Conservation (phyloP, 2,329 filamentous ascomycete species). For the Mycocentrospora acerina region DNA sequence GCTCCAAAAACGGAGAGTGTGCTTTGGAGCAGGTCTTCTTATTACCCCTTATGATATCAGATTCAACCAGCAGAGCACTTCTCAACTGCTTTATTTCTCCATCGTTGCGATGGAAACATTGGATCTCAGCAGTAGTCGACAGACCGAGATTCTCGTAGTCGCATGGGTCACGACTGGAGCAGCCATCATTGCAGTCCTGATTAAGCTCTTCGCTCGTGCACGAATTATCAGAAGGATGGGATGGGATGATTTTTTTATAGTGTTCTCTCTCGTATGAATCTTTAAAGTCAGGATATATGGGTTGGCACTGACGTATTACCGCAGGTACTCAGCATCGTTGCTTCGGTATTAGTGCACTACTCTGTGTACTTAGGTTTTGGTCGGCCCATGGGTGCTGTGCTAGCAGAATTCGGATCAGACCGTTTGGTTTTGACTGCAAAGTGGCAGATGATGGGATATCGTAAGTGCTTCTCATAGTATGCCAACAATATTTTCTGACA, state of each 20-base stretch:
- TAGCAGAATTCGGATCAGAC: slow-evolving; percentile 2
- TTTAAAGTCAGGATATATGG: background rate
- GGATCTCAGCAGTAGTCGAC: slow-evolving; percentile 1
- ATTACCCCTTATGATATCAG: too few relatives aligned
- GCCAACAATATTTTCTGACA: background rate
- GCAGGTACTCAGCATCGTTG: slow-evolving; percentile 7
- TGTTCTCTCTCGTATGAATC: slow-evolving; percentile 7
- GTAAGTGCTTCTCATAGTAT: background rate
- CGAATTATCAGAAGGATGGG: slow-evolving; percentile 5
- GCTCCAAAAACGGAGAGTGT: too few relatives aligned
- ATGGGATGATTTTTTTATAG: slow-evolving; percentile 12
- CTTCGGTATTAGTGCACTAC: slow-evolving; percentile 7
- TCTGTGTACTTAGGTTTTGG: slow-evolving; percentile 9
- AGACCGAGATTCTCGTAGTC: slow-evolving; percentile 6
- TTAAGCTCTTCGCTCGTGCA: slow-evolving; percentile 10
- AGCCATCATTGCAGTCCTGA: slow-evolving; percentile 2
- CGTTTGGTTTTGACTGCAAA: slow-evolving; percentile 6
- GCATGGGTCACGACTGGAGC: slow-evolving; percentile 10
- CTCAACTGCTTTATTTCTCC: too few relatives aligned
- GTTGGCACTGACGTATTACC: background rate
- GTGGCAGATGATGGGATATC: slow-evolving; percentile 11
- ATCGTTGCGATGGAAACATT: background rate
- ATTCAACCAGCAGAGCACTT: too few relatives aligned
- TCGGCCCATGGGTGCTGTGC: slow-evolving; percentile 3
- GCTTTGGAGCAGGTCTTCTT: too few relatives aligned